A percentile compares a stretch with the other conserved stretches of the same genome.
phyloP scores from a whole-genome alignment of 202 grass and related monocot species.

The Sporobolus alterniflorus region DNA sequence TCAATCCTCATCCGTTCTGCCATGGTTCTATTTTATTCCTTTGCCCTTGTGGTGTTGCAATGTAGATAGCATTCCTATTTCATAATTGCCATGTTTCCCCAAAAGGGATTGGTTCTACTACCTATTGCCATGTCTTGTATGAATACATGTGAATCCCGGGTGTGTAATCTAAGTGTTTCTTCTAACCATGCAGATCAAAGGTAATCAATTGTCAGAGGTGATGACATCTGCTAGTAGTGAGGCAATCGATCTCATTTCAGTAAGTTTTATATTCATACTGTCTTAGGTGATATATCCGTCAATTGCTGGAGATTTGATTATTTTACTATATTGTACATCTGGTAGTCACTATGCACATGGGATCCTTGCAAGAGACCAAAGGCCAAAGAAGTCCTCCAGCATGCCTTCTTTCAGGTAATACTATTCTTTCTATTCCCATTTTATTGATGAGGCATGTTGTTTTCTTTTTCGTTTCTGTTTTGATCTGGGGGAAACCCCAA shows the following conservation, averaged over 20 bases:
- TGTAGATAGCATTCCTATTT: not conserved
- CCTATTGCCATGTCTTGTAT: not conserved
- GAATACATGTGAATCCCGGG: conserved; percentile 13
- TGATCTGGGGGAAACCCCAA: too few relatives aligned
- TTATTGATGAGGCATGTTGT: not conserved
- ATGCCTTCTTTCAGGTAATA: conserved; percentile 76
- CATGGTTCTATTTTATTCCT: not conserved
- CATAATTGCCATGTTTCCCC: not conserved
- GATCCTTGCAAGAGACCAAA: conserved; percentile 93
- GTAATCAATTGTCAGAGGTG: conserved; percentile 65
- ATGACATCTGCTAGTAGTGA: conserved; percentile 77
- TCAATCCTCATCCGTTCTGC: not conserved
- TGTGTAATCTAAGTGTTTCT: conserved; percentile 25
- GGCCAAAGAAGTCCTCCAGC: conserved; percentile 82
- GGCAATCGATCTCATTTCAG: conserved; percentile 83
- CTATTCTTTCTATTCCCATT: not conserved
- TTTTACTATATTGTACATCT: conserved; percentile 10
- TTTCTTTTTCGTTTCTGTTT: not conserved
- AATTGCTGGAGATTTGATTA: conserved; percentile 13
- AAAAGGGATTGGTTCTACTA: not conserved
- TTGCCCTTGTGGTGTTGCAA: not conserved
- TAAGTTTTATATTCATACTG: conserved; percentile 46
- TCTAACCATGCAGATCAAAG: conserved; percentile 50
- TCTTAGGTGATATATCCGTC: not conserved
- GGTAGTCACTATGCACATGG: conserved; percentile 88